Base-by-base conservation (phyloP, 1,284 basidiomycete species). In the Athelia sp. region DNA sequence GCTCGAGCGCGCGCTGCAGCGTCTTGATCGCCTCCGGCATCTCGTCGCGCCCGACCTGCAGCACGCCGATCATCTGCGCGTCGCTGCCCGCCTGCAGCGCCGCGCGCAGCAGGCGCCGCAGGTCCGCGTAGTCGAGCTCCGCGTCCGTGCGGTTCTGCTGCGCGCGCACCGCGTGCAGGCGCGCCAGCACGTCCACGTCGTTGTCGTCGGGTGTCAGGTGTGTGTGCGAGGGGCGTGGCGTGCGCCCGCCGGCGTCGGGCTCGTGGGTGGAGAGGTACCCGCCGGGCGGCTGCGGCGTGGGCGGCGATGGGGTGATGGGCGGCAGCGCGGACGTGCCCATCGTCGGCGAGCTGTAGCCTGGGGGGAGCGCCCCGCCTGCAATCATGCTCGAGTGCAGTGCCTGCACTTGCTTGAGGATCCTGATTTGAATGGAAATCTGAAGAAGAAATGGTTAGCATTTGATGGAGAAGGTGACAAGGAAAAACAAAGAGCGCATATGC, bases 1-100 rank as follows among this genome's bases (percentile, higher is more conserved):
- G 59, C 65, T 87, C 83, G 31, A 88, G 67, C 18, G 80, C 82
- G 22, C 87, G 68, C 63, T 87, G 84, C 14, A 90, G 72, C 3
- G 87, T 84, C 68, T 87, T 87, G 60, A 88, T 79, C 17, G 87
- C 87, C 62, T 90, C 88, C 0, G 84, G 83, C 72, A 89, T 84
- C 63, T 90, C 84, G 43, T 80, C 76, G 52, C 76, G 71, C 31
- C 75, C 74, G 18, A 87, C 75, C 55, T 85, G 81, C 50, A 90
- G 67, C 9, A 82, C 71, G 32, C 73, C 68, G 26, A 87, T 66
- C 73, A 90, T 81, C 55, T 81, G 78, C 14, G 71, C 75, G 57
- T 90, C 87, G 58, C 67, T 81, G 40, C 72, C 74, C 4, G 76
- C 73, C 45, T 75, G 66, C 44, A 90, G 62, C 8, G 84, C 84